These are phyloP conservation scores for Cetradonia linearis DNA, from an alignment of 495 filamentous ascomycete genomes.

Conservation along the genomic window DNA sequence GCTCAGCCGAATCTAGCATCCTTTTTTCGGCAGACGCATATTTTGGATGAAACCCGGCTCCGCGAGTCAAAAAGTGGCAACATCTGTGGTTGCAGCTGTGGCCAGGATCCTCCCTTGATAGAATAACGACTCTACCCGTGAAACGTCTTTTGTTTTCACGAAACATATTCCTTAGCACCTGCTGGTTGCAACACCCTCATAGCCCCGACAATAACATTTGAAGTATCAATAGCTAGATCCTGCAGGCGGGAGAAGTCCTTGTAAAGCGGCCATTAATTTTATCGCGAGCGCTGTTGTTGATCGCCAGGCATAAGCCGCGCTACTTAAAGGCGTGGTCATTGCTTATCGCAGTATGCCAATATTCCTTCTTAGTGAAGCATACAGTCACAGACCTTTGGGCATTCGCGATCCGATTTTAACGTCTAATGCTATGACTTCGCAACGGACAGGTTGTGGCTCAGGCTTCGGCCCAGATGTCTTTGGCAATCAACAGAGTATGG, in stretches of 20 bases:
- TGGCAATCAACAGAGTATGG: background rate
- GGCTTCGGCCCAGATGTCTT: background rate
- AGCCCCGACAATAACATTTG: slow-evolving; percentile 3
- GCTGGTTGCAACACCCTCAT: background rate
- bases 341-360: background rate
- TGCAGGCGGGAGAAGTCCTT: slow-evolving; percentile 4
- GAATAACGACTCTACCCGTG: background rate
- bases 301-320: background rate
- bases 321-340: slow-evolving; percentile 6
- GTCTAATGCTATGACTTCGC: slow-evolving; percentile 2
- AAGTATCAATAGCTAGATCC: slow-evolving; percentile 5
- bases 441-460: background rate
- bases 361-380: background rate
- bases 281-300: slow-evolving; percentile 3
- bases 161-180: slow-evolving; percentile 10
- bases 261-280: background rate
- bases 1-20: background rate
- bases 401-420: background rate
- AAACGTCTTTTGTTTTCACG: background rate
- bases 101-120: slow-evolving; percentile 7
- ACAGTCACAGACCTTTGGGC: slow-evolving; percentile 1
- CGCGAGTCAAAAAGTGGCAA: slow-evolving; percentile 12
- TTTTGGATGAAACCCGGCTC: slow-evolving; percentile 1
- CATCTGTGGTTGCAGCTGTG: background rate
- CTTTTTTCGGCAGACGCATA: background rate